phyloP scores from a whole-genome alignment of 1,284 basidiomycete genomes.

The Apiotrichum sp. region DNA sequence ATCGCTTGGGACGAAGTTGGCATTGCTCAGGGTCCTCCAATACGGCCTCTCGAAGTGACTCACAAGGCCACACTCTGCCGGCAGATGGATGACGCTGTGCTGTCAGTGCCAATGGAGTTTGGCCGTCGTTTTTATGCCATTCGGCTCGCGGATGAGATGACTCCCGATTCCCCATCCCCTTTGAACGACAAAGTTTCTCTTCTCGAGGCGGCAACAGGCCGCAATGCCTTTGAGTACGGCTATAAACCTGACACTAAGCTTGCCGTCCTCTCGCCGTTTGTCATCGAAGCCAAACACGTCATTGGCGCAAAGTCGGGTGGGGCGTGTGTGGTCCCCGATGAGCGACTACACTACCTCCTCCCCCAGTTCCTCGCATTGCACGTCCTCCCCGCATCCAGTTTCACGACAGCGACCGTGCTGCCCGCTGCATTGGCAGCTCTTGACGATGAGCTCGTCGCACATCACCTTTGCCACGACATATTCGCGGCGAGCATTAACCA shows the following conservation, averaged over 20 bases:
- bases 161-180: conserved; percentile 9
- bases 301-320: no score
- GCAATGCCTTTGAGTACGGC: no score
- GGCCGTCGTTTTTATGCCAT: conserved; percentile 20
- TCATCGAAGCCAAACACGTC: no score
- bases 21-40: neutral
- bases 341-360: no score
- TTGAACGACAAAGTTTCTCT: neutral
- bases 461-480: conserved; percentile 11
- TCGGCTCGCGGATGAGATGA: conserved; percentile 21
- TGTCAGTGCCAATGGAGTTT: conserved; percentile 21
- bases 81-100: conserved; percentile 19
- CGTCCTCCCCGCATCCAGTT: no score
- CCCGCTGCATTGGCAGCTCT: conserved; percentile 11
- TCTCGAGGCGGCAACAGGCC: neutral
- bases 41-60: conserved; percentile 6
- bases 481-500: conserved; percentile 5
- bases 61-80: neutral
- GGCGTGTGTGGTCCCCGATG: no score
- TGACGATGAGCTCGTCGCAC: conserved; percentile 27
- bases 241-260: no score
- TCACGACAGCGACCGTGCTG: no score
- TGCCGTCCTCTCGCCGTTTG: no score
- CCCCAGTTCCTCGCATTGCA: no score
- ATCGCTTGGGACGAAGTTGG: conserved; percentile 35